Percentiles rank a stretch among this genome's conserved stretches.
phyloP scores from a whole-genome alignment of 2,329 filamentous ascomycete genomes.

The Ceratocystis alfenasii region DNA sequence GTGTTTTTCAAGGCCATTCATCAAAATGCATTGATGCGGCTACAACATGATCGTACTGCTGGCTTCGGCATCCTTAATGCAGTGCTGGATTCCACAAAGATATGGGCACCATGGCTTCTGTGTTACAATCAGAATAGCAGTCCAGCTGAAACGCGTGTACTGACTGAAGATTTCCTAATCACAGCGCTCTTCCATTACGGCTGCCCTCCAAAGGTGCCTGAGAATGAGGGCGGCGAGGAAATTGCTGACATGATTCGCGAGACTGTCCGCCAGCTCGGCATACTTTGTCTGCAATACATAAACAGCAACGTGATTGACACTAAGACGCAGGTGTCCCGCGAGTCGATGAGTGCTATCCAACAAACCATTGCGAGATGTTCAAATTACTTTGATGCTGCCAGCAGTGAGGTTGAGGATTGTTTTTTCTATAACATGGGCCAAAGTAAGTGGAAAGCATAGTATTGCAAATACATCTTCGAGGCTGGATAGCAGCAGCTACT shows the following conservation, averaged over 20 bases:
- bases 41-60: background rate
- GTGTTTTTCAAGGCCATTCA: constrained; percentile 32
- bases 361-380: constrained; percentile 35
- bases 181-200: constrained; percentile 34
- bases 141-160: constrained; percentile 29
- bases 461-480: too few species aligned
- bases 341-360: constrained; percentile 34
- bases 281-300: constrained; percentile 37
- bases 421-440: constrained; percentile 30
- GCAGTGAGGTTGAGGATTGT: constrained; percentile 27
- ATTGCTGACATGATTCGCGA: constrained; percentile 29
- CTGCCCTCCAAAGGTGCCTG: constrained; percentile 26
- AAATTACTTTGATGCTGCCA: constrained; percentile 31
- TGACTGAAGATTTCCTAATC: constrained; percentile 36
- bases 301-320: constrained; percentile 37
- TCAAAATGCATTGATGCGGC: background rate
- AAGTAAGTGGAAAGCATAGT: constrained; percentile 29
- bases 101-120: constrained; percentile 43
- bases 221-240: constrained; percentile 28
- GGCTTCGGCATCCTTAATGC: background rate
- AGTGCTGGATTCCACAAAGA: constrained; percentile 27
- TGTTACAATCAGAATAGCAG: constrained; percentile 29
- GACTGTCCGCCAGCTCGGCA: constrained; percentile 33
- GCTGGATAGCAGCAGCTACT: background rate
- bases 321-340: constrained; percentile 33